Evolutionary conservation across 2,329 filamentous ascomycete species (phyloP).

Genomic region (Aspergillus texensis): DNA sequence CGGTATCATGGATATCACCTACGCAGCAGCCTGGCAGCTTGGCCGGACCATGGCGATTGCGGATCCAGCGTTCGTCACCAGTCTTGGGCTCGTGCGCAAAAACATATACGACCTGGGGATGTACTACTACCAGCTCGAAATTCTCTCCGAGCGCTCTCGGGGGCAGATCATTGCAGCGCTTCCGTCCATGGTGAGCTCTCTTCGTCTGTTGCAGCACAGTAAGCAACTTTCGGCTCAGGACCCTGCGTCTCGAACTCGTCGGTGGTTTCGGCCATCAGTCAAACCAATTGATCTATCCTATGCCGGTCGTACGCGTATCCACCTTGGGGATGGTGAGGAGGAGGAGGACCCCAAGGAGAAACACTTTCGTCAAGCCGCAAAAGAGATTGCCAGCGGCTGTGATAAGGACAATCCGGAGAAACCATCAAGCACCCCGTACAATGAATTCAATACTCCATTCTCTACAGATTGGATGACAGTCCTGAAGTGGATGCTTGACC

Average conservation of each 20-base stretch:
- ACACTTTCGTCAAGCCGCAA: background rate
- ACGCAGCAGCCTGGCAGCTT: constrained; percentile 49
- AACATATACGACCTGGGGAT: background rate
- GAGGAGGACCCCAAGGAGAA: no score
- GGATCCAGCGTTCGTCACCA: constrained; percentile 31
- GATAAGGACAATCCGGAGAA: background rate
- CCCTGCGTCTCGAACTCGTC: background rate
- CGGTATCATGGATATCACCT: constrained; percentile 50
- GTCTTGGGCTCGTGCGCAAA: background rate
- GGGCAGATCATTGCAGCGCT: background rate
- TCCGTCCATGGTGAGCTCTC: background rate
- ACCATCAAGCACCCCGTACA: background rate
- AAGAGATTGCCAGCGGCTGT: background rate
- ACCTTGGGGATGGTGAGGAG: no score
- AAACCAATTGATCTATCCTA: background rate
- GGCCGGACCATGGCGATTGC: constrained; percentile 45
- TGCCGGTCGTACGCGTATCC: no score
- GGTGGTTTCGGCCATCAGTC: background rate
- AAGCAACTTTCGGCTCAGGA: background rate
- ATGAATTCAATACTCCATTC: no score
- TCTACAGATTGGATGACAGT: no score
- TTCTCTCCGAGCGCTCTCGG: background rate
- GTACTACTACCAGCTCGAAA: background rate
- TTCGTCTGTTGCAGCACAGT: background rate
- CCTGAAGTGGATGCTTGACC: no score